Base-by-base conservation (phyloP, 306 rosid genomes). In the Cicer cuneatum region DNA sequence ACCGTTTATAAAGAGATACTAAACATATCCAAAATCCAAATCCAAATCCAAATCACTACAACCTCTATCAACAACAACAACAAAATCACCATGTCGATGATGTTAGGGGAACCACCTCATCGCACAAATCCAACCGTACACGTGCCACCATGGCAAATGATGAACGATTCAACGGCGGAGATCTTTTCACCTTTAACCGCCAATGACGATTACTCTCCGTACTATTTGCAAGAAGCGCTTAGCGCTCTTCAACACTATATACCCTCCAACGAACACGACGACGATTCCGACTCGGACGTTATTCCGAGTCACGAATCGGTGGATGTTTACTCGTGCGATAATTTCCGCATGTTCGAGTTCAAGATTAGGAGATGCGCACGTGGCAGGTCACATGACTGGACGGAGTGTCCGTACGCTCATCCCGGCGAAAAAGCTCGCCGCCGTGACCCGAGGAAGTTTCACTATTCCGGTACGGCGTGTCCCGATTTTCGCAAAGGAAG, bases 401-500 rank as follows among this genome's bases (percentile, higher is more conserved):
- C 98, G 0, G 97, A 94, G 87, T 94, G 98, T 15, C 98, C 98
- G 0, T 94, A 85, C 61, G 93, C 97, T 4, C 98, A 94, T 42
- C 97, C 97, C 0, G 98, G 98, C 5, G 98, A 94, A 83, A 94
- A 94, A 79, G 98, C 98, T 33, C 93, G 97, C 61, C 89, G 98
- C 49, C 86, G 97, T 8, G 98, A 94, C 51, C 96, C 97, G 4
- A 85, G 97, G 54, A 90, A 87, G 88, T 90, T 5, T 10, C 95
- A 90, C 54, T 94, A 94, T 37, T 90, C 96, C 2, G 98, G 98
- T 11, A 66, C 93, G 41, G 87, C 96, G 0, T 94, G 98, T 53
- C 96, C 98, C 0, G 98, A 94, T 15, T 94, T 91, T 65, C 91
- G 98, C 0, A 94, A 92, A 58, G 98, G 98, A 0, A 88, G 48